phyloP scores from a whole-genome alignment of 2,329 filamentous ascomycete genomes.

The Fusarium sp. region DNA sequence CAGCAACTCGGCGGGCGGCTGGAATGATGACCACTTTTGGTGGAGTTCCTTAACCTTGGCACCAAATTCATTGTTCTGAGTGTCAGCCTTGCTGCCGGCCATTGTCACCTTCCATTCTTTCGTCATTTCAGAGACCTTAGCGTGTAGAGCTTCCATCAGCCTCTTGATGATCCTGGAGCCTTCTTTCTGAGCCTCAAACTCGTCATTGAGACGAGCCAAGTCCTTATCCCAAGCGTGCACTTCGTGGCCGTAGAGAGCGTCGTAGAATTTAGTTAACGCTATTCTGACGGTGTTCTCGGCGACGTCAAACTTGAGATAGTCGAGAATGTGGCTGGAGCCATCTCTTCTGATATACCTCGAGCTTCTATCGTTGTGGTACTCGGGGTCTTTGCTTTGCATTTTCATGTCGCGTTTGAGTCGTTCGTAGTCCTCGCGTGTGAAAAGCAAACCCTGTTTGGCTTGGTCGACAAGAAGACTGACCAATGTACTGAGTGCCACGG shows the following conservation, averaged over 20 bases:
- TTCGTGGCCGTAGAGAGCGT: slow-evolving; percentile 24
- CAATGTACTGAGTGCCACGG: slow-evolving; percentile 59
- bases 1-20: slow-evolving; percentile 44
- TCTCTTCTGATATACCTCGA: slow-evolving; percentile 23
- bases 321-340: slow-evolving; percentile 62
- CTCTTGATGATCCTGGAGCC: slow-evolving; percentile 43
- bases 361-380: slow-evolving; percentile 54
- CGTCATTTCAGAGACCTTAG: slow-evolving; percentile 45
- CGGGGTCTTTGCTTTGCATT: slow-evolving; percentile 48
- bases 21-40: slow-evolving; percentile 54
- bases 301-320: slow-evolving; percentile 66
- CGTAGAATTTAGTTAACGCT: slow-evolving; percentile 49
- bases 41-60: slow-evolving; percentile 49
- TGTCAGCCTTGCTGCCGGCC: not conserved
- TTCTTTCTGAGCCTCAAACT: slow-evolving; percentile 46
- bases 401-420: slow-evolving; percentile 33
- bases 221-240: slow-evolving; percentile 50
- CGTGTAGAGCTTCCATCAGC: slow-evolving; percentile 48
- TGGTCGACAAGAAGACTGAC: slow-evolving; percentile 65
- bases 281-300: slow-evolving; percentile 53
- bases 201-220: slow-evolving; percentile 46
- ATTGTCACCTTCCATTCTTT: slow-evolving; percentile 48
- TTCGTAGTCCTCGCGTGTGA: slow-evolving; percentile 46
- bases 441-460: slow-evolving; percentile 62
- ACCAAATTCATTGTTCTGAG: slow-evolving; percentile 46